Percentiles rank a stretch among this genome's conserved stretches.
Evolutionary conservation across 1,284 basidiomycete species (phyloP).

Genomic region (Meripilus lineatus): DNA sequence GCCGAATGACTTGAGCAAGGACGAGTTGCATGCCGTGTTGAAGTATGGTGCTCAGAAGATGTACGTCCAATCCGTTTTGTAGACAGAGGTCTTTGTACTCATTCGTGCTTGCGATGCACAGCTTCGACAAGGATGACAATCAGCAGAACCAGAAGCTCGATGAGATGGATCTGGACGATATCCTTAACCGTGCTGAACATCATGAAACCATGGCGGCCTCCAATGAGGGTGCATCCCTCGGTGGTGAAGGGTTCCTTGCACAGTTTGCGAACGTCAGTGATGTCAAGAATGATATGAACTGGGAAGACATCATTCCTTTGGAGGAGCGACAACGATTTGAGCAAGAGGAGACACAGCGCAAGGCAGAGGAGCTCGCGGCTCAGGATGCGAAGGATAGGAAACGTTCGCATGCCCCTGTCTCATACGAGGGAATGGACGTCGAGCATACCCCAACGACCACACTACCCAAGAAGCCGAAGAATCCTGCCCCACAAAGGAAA

Average conservation of each 20-base stretch:
- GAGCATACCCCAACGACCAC: slow-evolving; percentile 61
- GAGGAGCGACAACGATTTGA: slow-evolving; percentile 89
- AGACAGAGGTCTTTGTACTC: slow-evolving; percentile 4
- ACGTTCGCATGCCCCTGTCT: slow-evolving; percentile 80
- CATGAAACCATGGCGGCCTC: slow-evolving; percentile 88
- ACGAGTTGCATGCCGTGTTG: slow-evolving; percentile 96
- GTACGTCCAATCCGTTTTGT: slow-evolving; percentile 38
- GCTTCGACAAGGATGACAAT: slow-evolving; percentile 95
- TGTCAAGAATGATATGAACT: slow-evolving; percentile 96
- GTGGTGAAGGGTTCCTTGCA: slow-evolving; percentile 95
- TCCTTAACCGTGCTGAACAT: slow-evolving; percentile 94
- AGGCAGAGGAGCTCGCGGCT: slow-evolving; percentile 60
- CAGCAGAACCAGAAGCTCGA: slow-evolving; percentile 95
- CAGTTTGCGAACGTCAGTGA: slow-evolving; percentile 96
- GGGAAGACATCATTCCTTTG: slow-evolving; percentile 98
- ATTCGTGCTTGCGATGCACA: slow-evolving; percentile 28
- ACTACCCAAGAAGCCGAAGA: slow-evolving; percentile 70
- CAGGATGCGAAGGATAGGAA: slow-evolving; percentile 74
- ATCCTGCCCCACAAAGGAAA: slow-evolving; percentile 66
- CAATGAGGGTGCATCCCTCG: slow-evolving; percentile 82
- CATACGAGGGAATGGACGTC: slow-evolving; percentile 90
- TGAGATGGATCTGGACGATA: slow-evolving; percentile 99
- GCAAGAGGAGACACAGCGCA: slow-evolving; percentile 74
- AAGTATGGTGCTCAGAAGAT: slow-evolving; percentile 99
- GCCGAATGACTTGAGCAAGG: slow-evolving; percentile 91